Base-by-base conservation (phyloP, 73 alveolate species). In the Paramecium sexaurelia region DNA sequence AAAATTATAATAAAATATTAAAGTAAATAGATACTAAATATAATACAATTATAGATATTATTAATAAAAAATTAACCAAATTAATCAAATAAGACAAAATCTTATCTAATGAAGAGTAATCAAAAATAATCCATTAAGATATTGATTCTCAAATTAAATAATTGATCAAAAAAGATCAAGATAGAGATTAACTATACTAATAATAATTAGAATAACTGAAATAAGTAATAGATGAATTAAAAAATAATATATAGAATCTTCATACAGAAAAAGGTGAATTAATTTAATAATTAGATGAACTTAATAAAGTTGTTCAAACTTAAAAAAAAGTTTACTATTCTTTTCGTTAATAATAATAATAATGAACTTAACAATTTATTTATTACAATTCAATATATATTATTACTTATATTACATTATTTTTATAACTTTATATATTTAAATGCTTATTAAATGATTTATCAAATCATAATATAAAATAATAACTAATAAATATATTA, bases 241-340 rank as follows among this genome's bases (percentile, higher is more conserved):
- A 78, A 78, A 22, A 7, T 37, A 78, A 43, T 13, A 78, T 78
- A 13, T 19, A 78, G 22, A 78, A 78, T 78, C 43, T 78, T 20
- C 90, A 78, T 40, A 13, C 32, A n/a, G 90, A 78, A 45, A 78
- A 78, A 45, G 90, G 90, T 5, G 45, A 37, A 45, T 45, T 78
- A 61, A 78, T 78, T 24, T 56, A 78, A 11, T 19, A 78, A 78
- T 37, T 78, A 24, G 90, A 78, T 40, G 43, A 22, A 15, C 26
- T 78, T 20, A 78, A 41, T 78, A 78, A 78, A 6, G 43, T 78
- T 20, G 45, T 78, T 0, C 36, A 78, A 78, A 78, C 90, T 24
- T 45, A 78, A 43, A 78, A 78, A 26, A 78, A 78, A 45, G 45
- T 78, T 37, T 78, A 78, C 32, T 78, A 78, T 78, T 78, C 90